These are phyloP conservation scores for Eragrostis curvula DNA, from an alignment of 176 grass and related monocot species.

Conservation along the genomic window DNA sequence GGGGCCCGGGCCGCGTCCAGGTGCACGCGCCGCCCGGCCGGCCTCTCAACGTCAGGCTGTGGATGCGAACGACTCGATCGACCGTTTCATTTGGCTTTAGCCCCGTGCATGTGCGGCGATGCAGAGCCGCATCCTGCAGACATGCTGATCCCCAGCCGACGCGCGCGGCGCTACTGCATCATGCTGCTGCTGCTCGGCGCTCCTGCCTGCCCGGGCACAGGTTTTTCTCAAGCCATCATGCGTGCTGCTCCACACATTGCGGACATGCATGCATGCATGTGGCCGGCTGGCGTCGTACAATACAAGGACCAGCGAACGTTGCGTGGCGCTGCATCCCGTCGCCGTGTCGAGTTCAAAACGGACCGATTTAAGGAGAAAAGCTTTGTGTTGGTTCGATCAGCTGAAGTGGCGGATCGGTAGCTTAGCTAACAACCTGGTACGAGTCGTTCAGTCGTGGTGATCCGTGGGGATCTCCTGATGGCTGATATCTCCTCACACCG, in stretches of 20 bases:
- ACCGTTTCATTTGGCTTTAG: neutral
- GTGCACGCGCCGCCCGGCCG: neutral
- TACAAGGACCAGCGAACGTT: neutral
- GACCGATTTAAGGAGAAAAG: neutral
- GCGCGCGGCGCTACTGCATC: neutral
- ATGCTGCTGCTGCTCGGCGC: neutral
- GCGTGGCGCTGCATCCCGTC: neutral
- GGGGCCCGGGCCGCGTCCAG: neutral
- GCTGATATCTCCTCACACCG: neutral
- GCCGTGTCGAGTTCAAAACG: neutral
- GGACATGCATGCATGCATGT: neutral
- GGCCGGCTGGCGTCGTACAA: neutral
- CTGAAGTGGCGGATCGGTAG: neutral
- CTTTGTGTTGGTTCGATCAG: neutral
- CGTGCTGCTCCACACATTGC: neutral
- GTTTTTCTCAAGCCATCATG: neutral
- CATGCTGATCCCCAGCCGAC: slow-evolving; percentile 7
- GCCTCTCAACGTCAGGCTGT: neutral
- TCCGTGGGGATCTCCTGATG: neutral
- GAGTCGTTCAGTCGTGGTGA: neutral
- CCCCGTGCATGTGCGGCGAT: neutral
- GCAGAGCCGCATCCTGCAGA: neutral
- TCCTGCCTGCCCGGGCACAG: neutral
- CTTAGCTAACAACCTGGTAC: neutral
- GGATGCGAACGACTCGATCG: neutral